Evolutionary conservation across 352 stramenopile species (phyloP), one percentile per base, ranked within the genome.

Genomic region (Globisporangium echinulatum): DNA sequence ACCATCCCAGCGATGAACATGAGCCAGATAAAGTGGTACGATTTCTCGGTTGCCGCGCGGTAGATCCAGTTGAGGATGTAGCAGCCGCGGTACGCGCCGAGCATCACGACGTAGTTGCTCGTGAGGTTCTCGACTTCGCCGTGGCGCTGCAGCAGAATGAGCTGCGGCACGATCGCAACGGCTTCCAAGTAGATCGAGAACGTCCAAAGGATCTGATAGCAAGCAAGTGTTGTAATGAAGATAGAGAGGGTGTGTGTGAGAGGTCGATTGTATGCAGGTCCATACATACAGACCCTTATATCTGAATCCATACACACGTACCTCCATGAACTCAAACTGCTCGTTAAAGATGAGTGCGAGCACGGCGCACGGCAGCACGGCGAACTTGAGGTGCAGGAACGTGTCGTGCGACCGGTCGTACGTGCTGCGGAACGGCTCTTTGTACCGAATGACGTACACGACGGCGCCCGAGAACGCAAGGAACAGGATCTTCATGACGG

Each of bases 31-130:
- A 98, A 97, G 69, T 97, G 85, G 80, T 99, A 99, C 48, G 92
- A 85, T 58, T 80, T 79, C 79, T 99, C 97, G 1, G 88, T 96
- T 49, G 97, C 94, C 11, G 95, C 92, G 49, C 97, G 87, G 63
- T 98, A 99, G 63, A 99, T 96, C 97, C 97, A 99, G 79, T 99
- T 99, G 33, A 99, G 71, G 66, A 99, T 97, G 80, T 99, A 99
- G 56, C 98, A 94, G 17, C 82, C 94, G 52, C 97, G 91, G 74
- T 99, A 99, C 51, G 90, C 80, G 55, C 97, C 97, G 56, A 99
- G 96, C 65, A 99, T 90, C 67, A 99, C 97, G 54, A 99, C 96
- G 74, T 99, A 99, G 76, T 99, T 98, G 53, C 95, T 91, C 51
- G 97, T 99, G 59, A 99, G 85, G 79, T 99, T 99, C 76, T 99